phyloP scores from a whole-genome alignment of 2,329 filamentous ascomycete species.

The Sarocladiaceae sp. region DNA sequence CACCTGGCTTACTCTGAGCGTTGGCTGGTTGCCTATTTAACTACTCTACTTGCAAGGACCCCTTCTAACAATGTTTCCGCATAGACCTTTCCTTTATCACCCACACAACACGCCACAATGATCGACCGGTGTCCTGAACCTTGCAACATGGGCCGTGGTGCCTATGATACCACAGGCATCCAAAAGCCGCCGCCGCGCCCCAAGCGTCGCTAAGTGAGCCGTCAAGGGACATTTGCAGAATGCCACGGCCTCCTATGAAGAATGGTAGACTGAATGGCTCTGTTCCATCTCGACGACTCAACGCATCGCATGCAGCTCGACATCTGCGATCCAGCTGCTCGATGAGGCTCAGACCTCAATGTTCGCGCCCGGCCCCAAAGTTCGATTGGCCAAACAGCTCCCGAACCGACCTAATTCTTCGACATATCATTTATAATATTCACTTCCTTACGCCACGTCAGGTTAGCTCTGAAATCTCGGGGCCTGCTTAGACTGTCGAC shows the following conservation, averaged over 20 bases:
- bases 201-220: conserved; percentile 30
- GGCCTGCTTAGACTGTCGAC: neutral
- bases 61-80: neutral
- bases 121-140: conserved; percentile 21
- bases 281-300: no score
- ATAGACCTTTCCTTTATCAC: conserved; percentile 6
- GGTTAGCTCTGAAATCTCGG: neutral
- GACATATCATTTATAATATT: conserved; percentile 4
- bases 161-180: conserved; percentile 48
- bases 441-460: neutral
- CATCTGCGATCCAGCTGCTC: no score
- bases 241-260: no score
- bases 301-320: no score
- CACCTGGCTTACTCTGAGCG: no score
- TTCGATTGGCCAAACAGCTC: neutral
- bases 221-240: conserved; percentile 13
- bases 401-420: conserved; percentile 1
- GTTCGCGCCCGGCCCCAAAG: no score
- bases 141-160: conserved; percentile 46
- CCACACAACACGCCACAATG: conserved; percentile 26
- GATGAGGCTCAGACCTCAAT: no score
- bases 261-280: no score
- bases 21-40: no score
- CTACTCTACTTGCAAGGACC: no score
- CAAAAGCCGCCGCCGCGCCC: conserved; percentile 42